These are phyloP conservation scores for Hyphopichia wangnamkhiaoensis DNA, from an alignment of 1,139 yeast species.

Conservation along the genomic window DNA sequence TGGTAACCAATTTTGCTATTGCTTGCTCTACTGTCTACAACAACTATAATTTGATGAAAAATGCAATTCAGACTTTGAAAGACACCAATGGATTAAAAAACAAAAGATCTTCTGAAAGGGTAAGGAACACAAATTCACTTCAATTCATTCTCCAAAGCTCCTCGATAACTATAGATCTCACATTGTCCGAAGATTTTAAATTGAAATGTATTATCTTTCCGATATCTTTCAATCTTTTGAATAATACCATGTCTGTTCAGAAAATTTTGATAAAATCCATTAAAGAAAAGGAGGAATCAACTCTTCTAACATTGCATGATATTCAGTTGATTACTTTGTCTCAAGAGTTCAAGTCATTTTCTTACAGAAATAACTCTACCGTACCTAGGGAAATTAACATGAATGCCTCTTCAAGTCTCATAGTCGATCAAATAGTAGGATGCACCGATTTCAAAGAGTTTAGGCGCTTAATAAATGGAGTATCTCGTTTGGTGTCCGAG, in stretches of 20 bases:
- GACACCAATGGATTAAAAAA: not conserved
- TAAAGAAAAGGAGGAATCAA: constrained; percentile 11
- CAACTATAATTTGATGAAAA: constrained; percentile 9
- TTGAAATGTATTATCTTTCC: constrained; percentile 35
- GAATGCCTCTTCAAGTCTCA: constrained; percentile 18
- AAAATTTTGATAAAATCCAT: constrained; percentile 23
- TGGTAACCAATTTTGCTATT: constrained; percentile 14
- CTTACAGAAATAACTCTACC: constrained; percentile 17
- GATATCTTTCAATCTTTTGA: constrained; percentile 32
- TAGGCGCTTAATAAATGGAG: constrained; percentile 12
- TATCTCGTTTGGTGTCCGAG: constrained; percentile 11
- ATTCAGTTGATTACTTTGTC: constrained; percentile 18
- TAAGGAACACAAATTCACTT: not conserved
- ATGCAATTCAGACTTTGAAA: not conserved
- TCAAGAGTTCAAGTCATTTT: constrained; percentile 27
- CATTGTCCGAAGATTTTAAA: constrained; percentile 9
- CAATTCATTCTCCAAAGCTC: constrained; percentile 38
- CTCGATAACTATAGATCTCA: constrained; percentile 18
- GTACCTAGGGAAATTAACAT: constrained; percentile 23
- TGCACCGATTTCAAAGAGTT: constrained; percentile 15
- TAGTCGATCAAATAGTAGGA: constrained; percentile 18
- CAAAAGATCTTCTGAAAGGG: not conserved
- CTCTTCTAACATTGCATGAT: constrained; percentile 21
- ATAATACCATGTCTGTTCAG: constrained; percentile 31
- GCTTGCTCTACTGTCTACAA: constrained; percentile 7